A percentile compares a stretch with the other conserved stretches of the same genome.
Evolutionary conservation across 768 basidiomycete species (phyloP).

Genomic region (Boletus sp.): DNA sequence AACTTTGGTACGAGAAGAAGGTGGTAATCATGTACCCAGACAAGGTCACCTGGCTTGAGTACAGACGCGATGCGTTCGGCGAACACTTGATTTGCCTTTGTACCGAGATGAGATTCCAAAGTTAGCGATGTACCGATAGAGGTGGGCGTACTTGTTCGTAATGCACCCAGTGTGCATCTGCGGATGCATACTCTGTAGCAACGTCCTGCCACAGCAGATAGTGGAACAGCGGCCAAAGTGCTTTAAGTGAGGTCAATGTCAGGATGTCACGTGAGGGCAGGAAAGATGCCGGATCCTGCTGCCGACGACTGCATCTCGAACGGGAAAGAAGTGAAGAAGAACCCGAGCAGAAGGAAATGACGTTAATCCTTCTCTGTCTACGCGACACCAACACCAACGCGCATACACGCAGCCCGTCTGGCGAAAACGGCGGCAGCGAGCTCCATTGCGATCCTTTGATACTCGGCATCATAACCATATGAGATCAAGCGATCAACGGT

Average conservation of each 20-base stretch:
- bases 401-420: background rate
- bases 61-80: slow-evolving; percentile 70
- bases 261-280: slow-evolving; percentile 2
- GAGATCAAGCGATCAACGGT: slow-evolving; percentile 5
- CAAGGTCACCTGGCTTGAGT: slow-evolving; percentile 85
- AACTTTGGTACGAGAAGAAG: slow-evolving; percentile 87
- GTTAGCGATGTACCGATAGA: background rate
- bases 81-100: slow-evolving; percentile 81
- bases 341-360: background rate
- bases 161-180: slow-evolving; percentile 69
- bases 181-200: slow-evolving; percentile 82
- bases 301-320: background rate
- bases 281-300: background rate
- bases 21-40: slow-evolving; percentile 97
- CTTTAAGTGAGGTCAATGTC: slow-evolving; percentile 39
- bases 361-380: background rate
- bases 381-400: background rate
- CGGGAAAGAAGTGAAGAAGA: background rate
- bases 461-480: background rate
- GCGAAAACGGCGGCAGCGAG: background rate
- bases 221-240: slow-evolving; percentile 97
- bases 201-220: slow-evolving; percentile 98
- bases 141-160: slow-evolving; percentile 26
- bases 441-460: background rate
- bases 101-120: slow-evolving; percentile 19